These are phyloP conservation scores for Capronia americana DNA, from an alignment of 2,329 filamentous ascomycete species.

Conservation along the genomic window DNA sequence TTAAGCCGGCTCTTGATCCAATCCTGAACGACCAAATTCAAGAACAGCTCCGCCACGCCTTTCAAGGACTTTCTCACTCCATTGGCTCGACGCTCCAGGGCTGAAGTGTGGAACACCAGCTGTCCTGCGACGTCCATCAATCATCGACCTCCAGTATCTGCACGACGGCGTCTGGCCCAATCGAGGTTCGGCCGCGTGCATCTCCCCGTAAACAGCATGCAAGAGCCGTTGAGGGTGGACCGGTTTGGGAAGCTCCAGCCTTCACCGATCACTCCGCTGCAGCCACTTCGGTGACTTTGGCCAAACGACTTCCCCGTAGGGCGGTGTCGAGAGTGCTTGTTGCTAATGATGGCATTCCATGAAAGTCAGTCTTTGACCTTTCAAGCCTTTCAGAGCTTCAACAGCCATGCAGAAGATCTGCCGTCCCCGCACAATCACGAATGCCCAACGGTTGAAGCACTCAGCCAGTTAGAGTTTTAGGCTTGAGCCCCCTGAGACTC, in stretches of 20 bases:
- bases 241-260: slow-evolving; percentile 22
- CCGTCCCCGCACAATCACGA: background rate
- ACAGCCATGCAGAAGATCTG: background rate
- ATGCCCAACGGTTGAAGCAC: background rate
- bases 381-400: background rate
- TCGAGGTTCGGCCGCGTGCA: background rate
- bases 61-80: background rate
- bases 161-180: background rate
- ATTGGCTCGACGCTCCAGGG: slow-evolving; percentile 13
- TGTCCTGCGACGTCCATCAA: slow-evolving; percentile 15
- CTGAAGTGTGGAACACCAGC: slow-evolving; percentile 9
- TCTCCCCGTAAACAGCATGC: background rate
- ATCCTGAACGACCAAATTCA: background rate
- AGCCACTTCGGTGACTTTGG: background rate
- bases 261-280: slow-evolving; percentile 9
- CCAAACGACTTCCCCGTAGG: background rate
- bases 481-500: background rate
- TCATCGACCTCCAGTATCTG: slow-evolving; percentile 2
- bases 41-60: background rate
- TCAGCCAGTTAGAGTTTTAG: background rate
- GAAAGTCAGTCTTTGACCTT: background rate
- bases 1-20: background rate
- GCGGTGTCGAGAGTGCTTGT: slow-evolving; percentile 4
- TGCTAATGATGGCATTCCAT: background rate
- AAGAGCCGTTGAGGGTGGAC: background rate